phyloP scores from a whole-genome alignment of 768 basidiomycete species.

The Rhodotorula taiwanensis region DNA sequence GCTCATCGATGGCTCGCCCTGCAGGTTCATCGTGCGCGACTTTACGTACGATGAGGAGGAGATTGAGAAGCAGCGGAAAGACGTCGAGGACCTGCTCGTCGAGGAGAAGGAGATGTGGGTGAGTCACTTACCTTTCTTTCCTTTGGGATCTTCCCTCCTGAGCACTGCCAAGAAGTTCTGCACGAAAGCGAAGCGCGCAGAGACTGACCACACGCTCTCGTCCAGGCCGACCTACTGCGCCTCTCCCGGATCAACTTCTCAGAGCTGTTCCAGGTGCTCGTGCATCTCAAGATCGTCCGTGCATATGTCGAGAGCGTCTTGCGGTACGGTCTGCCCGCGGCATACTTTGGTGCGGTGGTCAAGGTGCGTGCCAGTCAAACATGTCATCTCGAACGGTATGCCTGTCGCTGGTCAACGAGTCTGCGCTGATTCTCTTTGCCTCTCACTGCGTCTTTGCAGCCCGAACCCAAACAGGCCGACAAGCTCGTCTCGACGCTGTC shows the following conservation, averaged over 20 bases:
- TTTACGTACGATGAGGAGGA: constrained; percentile 81
- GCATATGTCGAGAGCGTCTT: constrained; percentile 92
- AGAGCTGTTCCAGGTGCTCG: constrained; percentile 86
- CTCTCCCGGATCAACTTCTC: constrained; percentile 92
- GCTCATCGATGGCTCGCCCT: neutral
- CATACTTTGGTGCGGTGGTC: constrained; percentile 72
- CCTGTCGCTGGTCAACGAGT: too few relatives aligned
- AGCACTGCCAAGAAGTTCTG: too few relatives aligned
- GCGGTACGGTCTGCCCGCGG: constrained; percentile 87
- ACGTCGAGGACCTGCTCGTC: constrained; percentile 66
- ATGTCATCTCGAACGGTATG: neutral
- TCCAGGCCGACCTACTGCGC: constrained; percentile 80
- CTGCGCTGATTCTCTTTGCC: neutral
- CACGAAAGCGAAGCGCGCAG: neutral
- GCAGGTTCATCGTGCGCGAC: constrained; percentile 93
- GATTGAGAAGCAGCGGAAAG: constrained; percentile 69
- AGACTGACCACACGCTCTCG: neutral
- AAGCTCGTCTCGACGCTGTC: constrained; percentile 68
- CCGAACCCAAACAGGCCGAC: constrained; percentile 75
- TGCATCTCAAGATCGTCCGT: constrained; percentile 84
- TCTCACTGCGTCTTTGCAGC: constrained; percentile 53
- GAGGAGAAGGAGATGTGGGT: constrained; percentile 98
- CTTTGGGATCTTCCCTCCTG: too few relatives aligned
- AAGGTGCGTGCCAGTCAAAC: constrained; percentile 57
- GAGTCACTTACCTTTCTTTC: constrained; percentile 39